Evolutionary conservation across 108 stramenopile genomes (phyloP).

Genomic region (Cylindrotheca closterium): DNA sequence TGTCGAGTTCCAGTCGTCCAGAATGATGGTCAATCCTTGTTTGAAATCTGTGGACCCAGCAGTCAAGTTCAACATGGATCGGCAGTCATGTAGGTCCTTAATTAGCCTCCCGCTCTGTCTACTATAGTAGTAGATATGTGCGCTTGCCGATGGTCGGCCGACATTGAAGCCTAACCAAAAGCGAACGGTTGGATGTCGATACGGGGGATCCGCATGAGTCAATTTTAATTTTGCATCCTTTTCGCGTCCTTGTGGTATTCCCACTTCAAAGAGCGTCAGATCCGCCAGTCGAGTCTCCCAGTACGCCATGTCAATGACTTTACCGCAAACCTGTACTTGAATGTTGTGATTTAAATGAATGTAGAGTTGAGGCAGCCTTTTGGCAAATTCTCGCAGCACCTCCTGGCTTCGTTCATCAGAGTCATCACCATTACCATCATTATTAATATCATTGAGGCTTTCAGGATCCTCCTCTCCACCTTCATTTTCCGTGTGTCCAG

Average conservation of each 20-base stretch:
- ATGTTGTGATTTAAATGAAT: conserved; percentile 48
- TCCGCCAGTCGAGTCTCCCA: conserved; percentile 67
- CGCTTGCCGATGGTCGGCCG: background rate
- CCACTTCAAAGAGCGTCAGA: conserved; percentile 43
- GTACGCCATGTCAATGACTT: conserved; percentile 28
- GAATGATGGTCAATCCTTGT: conserved; percentile 58
- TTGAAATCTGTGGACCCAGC: conserved; percentile 50
- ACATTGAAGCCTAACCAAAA: conserved; percentile 21
- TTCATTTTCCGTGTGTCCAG: background rate
- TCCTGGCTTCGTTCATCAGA: conserved; percentile 3
- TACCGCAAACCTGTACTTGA: conserved; percentile 31
- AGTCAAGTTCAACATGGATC: conserved; percentile 26
- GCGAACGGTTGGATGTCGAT: background rate
- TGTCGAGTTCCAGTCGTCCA: conserved; percentile 56
- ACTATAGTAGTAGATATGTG: conserved; percentile 46
- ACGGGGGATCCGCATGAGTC: background rate
- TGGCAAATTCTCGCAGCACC: conserved; percentile 27
- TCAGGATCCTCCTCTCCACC: background rate
- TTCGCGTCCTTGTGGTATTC: conserved; percentile 19
- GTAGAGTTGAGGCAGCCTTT: conserved; percentile 43
- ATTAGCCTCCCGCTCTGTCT: conserved; percentile 58
- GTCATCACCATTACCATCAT: background rate
- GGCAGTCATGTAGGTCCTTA: conserved; percentile 42
- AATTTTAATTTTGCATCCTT: background rate
- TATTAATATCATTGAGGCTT: background rate